phyloP scores from a whole-genome alignment of 148 eudicot species.

The Pharnaceum exiguum region DNA sequence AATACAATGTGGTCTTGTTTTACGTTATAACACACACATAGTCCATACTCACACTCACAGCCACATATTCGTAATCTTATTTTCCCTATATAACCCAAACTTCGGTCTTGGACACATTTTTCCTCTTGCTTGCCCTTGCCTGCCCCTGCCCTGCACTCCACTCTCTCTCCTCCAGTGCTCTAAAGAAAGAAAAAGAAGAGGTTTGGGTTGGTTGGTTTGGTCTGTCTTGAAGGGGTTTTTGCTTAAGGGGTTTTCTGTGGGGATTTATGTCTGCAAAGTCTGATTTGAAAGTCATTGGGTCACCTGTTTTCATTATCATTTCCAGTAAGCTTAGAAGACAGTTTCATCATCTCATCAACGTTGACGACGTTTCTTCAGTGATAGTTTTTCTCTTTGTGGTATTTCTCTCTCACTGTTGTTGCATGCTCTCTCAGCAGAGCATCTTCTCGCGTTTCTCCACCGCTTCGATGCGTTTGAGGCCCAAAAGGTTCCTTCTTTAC shows the following conservation, averaged over 20 bases:
- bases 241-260: constrained; percentile 1
- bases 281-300: constrained; percentile 38
- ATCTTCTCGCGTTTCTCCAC: constrained; percentile 26
- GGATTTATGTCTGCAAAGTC: constrained; percentile 41
- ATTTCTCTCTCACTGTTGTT: constrained; percentile 23
- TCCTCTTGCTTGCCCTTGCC: not conserved
- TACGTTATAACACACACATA: no score
- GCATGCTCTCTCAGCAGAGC: constrained; percentile 50
- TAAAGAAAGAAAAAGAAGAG: not conserved
- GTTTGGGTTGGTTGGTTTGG: no score
- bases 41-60: no score
- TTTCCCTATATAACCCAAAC: not conserved
- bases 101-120: not conserved
- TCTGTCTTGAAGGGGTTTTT: not conserved
- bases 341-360: no score
- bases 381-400: no score
- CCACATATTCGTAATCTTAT: constrained; percentile 24
- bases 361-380: no score
- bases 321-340: no score
- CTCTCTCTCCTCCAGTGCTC: constrained; percentile 4
- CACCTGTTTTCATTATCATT: no score
- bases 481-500: constrained; percentile 45
- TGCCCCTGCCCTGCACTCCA: not conserved
- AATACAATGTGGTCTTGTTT: no score
- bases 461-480: constrained; percentile 97